These are phyloP conservation scores for Solanum pennellii DNA, from an alignment of 257 asterid species.

Conservation along the genomic window DNA sequence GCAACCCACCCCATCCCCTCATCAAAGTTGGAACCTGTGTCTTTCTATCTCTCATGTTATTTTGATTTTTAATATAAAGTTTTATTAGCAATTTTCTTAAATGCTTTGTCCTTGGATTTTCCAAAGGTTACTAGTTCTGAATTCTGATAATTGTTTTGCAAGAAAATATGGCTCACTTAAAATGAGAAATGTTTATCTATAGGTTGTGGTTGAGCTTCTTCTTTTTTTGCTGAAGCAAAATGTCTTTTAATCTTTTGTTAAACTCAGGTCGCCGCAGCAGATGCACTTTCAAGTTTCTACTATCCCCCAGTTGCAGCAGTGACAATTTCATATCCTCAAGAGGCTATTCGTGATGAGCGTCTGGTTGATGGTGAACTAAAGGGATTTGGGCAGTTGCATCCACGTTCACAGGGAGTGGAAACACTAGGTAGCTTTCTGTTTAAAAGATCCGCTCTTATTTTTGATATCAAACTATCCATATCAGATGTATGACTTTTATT, in stretches of 20 bases:
- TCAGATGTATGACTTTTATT: not conserved
- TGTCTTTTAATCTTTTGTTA: not conserved
- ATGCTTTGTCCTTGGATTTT: not conserved
- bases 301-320: conserved; percentile 99
- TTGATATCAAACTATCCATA: not conserved
- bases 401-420: conserved; percentile 95
- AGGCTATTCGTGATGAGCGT: conserved; percentile 67
- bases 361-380: conserved; percentile 74
- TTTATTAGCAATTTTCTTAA: not conserved
- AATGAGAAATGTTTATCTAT: not conserved
- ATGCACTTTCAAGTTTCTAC: conserved; percentile 59
- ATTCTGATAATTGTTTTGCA: not conserved
- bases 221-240: not conserved
- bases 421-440: conserved; percentile 56
- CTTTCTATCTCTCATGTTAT: not conserved
- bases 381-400: conserved; percentile 99
- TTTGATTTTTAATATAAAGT: not conserved
- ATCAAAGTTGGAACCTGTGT: not conserved
- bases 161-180: not conserved
- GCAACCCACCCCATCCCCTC: not conserved
- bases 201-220: not conserved
- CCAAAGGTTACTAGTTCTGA: not conserved
- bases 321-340: conserved; percentile 77
- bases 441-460: not conserved
- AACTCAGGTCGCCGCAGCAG: conserved; percentile 68